Evolutionary conservation across 2,329 filamentous ascomycete genomes (phyloP), one percentile per base, ranked within the genome.

Genomic region (Beauveria bassiana): DNA sequence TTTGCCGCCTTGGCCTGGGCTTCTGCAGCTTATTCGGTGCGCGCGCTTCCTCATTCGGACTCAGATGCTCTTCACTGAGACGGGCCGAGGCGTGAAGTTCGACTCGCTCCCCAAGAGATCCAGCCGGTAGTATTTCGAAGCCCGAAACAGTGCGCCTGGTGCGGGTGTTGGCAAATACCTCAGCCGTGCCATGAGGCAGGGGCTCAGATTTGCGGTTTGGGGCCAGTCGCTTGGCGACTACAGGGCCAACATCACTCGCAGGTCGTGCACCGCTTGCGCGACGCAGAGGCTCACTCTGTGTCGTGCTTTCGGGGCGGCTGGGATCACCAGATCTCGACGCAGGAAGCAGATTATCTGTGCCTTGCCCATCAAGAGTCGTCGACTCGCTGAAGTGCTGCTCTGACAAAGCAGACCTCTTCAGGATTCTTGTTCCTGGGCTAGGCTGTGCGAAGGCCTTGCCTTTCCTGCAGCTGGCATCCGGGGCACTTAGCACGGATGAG

Each of bases 361-460:
- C 50, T 40, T 22, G 7, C 7, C 40, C 50, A 10, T 60, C n/a
- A 14, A 47, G 28, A 34, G 51, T 54, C 16, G 50, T 49, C 26
- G 50, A 49, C 4, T 61, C 59, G 22, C 40, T 61, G 4, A 54
- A 45, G 8, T 46, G 59, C 43, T 55, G 59, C 26, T 54, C 59
- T 43, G 51, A 61, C 31, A 61, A 18, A 20, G 50, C 28, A 40
- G 53, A 62, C n/a, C 38, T 40, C 46, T 52, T 62, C 16, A 42
- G 20, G 9, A 14, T 22, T 8, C 28, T 62, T 5, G 34, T 22
- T 9, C n/a, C 46, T 34, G 24, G 6, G 6, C 38, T 46, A 6
- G 24, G 20, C 18, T 54, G 42, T 9, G 50, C 40, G 12, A 45
- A 61, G 66, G 16, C 61, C 65, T 49, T 71, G 68, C 38, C 66